phyloP scores from a whole-genome alignment of 2,329 filamentous ascomycete genomes.

The Colletotrichum scovillei region DNA sequence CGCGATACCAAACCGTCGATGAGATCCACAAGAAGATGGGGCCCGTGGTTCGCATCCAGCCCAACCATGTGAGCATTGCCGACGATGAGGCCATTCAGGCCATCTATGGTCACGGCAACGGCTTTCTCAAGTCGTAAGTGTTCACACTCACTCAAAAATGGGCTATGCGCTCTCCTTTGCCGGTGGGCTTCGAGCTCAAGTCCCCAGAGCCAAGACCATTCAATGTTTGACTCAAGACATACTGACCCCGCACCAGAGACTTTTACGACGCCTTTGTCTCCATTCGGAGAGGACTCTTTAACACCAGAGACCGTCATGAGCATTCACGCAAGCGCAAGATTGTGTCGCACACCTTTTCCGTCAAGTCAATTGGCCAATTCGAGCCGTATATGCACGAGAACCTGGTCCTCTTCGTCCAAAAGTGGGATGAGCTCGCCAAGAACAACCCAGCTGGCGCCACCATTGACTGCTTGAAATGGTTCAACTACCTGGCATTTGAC shows the following conservation, averaged over 20 bases:
- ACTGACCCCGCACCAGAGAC: slow-evolving; percentile 61
- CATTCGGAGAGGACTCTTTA: slow-evolving; percentile 88
- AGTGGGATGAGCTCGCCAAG: slow-evolving; percentile 73
- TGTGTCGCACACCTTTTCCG: slow-evolving; percentile 86
- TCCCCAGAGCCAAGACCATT: neutral
- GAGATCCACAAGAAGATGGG: slow-evolving; percentile 80
- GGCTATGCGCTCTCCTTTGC: too few species aligned
- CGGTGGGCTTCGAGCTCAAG: too few species aligned
- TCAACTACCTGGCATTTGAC: slow-evolving; percentile 36
- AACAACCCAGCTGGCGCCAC: slow-evolving; percentile 48
- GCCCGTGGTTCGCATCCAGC: slow-evolving; percentile 84
- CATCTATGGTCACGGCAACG: slow-evolving; percentile 85
- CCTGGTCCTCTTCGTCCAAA: slow-evolving; percentile 76
- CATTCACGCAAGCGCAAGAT: slow-evolving; percentile 92
- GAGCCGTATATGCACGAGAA: slow-evolving; percentile 90
- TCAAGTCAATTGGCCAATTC: slow-evolving; percentile 84
- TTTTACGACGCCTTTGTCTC: slow-evolving; percentile 95
- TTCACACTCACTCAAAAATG: neutral
- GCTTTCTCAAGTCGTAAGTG: slow-evolving; percentile 76
- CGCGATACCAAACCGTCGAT: slow-evolving; percentile 74
- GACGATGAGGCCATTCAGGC: slow-evolving; percentile 81
- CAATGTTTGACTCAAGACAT: neutral
- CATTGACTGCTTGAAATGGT: slow-evolving; percentile 71
- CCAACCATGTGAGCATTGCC: slow-evolving; percentile 84
- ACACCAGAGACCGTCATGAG: slow-evolving; percentile 83